Conservation (phyloP, 805 yeast species). For the Schizosaccharomyces japonicus region DNA sequence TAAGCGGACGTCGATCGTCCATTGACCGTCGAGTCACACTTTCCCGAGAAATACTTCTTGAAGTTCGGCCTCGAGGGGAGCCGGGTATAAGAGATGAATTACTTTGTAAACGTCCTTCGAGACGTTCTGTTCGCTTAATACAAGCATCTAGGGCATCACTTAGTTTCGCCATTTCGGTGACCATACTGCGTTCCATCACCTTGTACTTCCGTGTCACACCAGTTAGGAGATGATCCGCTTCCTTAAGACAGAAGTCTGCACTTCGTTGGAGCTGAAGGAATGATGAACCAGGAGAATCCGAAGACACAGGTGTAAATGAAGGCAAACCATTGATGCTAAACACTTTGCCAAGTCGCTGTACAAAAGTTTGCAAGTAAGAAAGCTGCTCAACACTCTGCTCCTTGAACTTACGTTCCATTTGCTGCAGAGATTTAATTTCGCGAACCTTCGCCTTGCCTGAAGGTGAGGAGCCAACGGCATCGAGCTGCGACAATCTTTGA, state of each 20-base stretch:
- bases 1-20: neutral
- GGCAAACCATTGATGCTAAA: no score
- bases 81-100: neutral
- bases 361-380: no score
- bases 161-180: conserved; percentile 6
- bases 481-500: no score
- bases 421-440: neutral
- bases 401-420: neutral
- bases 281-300: no score
- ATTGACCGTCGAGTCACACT: neutral
- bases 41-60: neutral
- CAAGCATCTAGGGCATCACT: neutral
- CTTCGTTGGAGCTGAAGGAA: no score
- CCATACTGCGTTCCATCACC: conserved; percentile 3
- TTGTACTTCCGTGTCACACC: neutral
- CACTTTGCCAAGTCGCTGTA: no score
- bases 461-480: neutral
- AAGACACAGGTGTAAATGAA: no score
- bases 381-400: no score
- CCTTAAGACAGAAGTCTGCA: neutral
- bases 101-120: neutral
- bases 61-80: neutral
- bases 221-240: neutral
- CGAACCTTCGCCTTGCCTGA: neutral
- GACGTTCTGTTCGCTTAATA: neutral